Percentiles rank a stretch among this genome's conserved stretches.
Evolutionary conservation across 2,329 filamentous ascomycete species (phyloP).

Genomic region (Fusarium foetens): DNA sequence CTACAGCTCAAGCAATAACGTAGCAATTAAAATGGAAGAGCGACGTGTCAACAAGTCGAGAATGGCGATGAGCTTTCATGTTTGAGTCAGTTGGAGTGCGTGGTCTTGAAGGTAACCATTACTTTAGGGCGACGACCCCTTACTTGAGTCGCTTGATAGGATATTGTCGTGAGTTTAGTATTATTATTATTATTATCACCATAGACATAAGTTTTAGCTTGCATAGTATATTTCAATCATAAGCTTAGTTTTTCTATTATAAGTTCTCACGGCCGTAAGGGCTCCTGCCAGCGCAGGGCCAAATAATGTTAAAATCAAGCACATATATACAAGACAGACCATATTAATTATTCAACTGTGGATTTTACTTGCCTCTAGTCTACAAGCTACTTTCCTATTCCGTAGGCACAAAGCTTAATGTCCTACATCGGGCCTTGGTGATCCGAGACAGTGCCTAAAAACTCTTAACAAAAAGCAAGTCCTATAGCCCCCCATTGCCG

Average conservation of each 20-base stretch:
- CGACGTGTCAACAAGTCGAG: no score
- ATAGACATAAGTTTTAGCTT: not conserved
- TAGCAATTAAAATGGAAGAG: not conserved
- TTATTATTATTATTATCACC: not conserved
- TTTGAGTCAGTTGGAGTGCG: not conserved
- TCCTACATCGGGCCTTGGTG: not conserved
- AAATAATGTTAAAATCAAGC: not conserved
- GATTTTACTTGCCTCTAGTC: conserved; percentile 10
- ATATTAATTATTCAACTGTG: conserved; percentile 3
- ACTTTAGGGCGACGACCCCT: not conserved
- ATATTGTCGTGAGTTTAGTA: not conserved
- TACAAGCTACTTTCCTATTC: conserved; percentile 13
- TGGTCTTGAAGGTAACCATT: not conserved
- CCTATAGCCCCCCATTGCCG: conserved; percentile 12
- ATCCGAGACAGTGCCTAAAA: conserved; percentile 12
- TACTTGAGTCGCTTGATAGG: not conserved
- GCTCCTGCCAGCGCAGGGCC: not conserved
- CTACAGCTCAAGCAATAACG: not conserved
- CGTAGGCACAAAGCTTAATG: not conserved
- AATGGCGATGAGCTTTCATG: no score
- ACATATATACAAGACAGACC: not conserved
- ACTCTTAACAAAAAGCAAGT: conserved; percentile 29
- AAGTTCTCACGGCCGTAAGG: not conserved
- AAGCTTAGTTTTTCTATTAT: not conserved
- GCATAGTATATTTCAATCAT: not conserved